Evolutionary conservation across 2,329 filamentous ascomycete genomes (phyloP), one percentile per base, ranked within the genome.

Genomic region (Neofusicoccum sp.): DNA sequence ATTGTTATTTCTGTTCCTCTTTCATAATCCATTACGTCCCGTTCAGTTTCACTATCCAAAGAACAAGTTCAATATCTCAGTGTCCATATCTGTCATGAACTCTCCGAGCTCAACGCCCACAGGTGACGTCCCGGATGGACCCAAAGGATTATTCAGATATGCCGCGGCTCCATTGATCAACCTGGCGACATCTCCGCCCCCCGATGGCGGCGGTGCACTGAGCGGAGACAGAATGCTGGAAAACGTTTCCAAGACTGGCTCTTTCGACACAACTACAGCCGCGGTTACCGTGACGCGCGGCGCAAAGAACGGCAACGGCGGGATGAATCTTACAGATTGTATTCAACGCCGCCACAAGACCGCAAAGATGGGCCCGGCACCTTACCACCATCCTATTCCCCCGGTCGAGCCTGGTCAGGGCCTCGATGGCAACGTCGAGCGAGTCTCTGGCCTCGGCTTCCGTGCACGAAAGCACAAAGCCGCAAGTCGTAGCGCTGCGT

Each of bases 11-110:
- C n/a, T n/a, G n/a, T n/a, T n/a, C n/a, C n/a, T n/a, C n/a, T n/a
- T n/a, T n/a, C n/a, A n/a, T n/a, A n/a, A n/a, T n/a, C n/a, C n/a
- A n/a, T n/a, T n/a, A n/a, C n/a, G n/a, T n/a, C n/a, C n/a, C n/a
- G n/a, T n/a, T 31, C 11, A 31, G 4, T 48, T 28, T 33, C 16
- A 43, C 36, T 30, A 34, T 28, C 31, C 31, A 14, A 60, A 60
- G 16, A 49, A 60, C 6, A 49, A 33, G 6, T 45, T 60, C 44
- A 60, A 9, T 26, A 49, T 49, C 28, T 62, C 60, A 1, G 75
- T 62, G 61, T 74, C 72, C 12, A 68, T 69, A 49, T 76, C 72
- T 36, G 75, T 62, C 67, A 76, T 70, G 48, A 76, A 76, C 61
- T 76, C 72, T 1, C 74, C 72, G 24, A 75, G 62, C 43, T 75